Conservation (phyloP, 176 grass and related monocot species). For the Chloris gayana region DNA sequence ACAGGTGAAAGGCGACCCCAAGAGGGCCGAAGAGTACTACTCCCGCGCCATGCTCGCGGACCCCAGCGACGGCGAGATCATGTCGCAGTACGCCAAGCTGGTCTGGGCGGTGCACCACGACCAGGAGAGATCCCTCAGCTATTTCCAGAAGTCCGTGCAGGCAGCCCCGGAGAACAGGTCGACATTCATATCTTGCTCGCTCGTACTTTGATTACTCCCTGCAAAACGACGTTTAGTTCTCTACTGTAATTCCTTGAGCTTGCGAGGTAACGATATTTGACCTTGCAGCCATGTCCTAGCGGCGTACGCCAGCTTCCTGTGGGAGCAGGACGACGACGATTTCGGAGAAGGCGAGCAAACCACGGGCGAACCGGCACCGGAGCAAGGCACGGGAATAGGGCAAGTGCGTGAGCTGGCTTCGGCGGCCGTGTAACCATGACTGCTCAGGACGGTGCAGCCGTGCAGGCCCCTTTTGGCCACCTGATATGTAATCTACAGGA, state of each 20-base stretch:
- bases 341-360: slow-evolving; percentile 17
- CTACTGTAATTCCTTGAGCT: neutral
- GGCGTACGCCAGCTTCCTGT: slow-evolving; percentile 82
- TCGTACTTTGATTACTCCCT: neutral
- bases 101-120: slow-evolving; percentile 77
- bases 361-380: neutral
- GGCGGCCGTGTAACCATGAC: slow-evolving; percentile 7
- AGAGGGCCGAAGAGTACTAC: slow-evolving; percentile 90
- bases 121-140: slow-evolving; percentile 59
- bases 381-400: neutral
- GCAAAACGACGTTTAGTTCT: neutral
- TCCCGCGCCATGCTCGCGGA: slow-evolving; percentile 86
- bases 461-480: neutral
- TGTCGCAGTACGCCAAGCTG: slow-evolving; percentile 87
- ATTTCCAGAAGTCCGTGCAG: slow-evolving; percentile 77
- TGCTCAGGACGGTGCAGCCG: neutral
- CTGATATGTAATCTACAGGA: neutral
- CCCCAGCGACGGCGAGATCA: slow-evolving; percentile 79
- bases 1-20: slow-evolving; percentile 63
- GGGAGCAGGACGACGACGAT: slow-evolving; percentile 64
- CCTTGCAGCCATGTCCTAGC: slow-evolving; percentile 70
- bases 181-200: neutral
- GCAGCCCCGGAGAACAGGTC: slow-evolving; percentile 60
- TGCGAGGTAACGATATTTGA: neutral
- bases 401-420: slow-evolving; percentile 14